Evolutionary conservation across 352 stramenopile species (phyloP).

Genomic region (Phytophthora uliginosa): DNA sequence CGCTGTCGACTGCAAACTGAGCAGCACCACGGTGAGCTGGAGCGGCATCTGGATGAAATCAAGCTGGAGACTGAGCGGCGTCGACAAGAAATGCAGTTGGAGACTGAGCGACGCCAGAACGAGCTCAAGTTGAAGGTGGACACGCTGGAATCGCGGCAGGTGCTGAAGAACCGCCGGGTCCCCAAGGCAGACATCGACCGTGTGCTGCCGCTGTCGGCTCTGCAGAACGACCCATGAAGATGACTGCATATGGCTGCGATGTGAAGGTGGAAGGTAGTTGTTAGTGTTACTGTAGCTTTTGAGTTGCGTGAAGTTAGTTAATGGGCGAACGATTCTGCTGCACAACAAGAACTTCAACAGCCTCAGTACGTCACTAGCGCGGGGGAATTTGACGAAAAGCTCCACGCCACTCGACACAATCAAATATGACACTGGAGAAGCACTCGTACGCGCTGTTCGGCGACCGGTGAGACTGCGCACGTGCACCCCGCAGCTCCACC

Average conservation of each 20-base stretch:
- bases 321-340: too few species aligned
- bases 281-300: too few species aligned
- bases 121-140: not conserved
- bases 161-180: not conserved
- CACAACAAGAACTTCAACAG: too few species aligned
- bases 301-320: too few species aligned
- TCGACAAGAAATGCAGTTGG: not conserved
- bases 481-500: not conserved
- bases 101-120: too few species aligned
- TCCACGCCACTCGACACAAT: not conserved
- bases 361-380: too few species aligned
- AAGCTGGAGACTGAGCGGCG: not conserved
- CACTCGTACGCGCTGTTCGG: conserved; percentile 76
- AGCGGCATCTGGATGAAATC: not conserved
- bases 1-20: not conserved
- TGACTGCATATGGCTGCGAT: too few species aligned
- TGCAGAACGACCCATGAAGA: not conserved
- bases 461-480: conserved; percentile 46
- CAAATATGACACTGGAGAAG: conserved; percentile 57
- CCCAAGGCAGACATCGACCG: not conserved
- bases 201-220: not conserved
- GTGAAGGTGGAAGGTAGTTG: too few species aligned
- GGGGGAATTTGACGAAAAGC: too few species aligned
- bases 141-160: not conserved
- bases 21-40: not conserved